Evolutionary conservation across 2,329 filamentous ascomycete species (phyloP), one percentile per base, ranked within the genome.

Genomic region (Teratosphaeria gauchensis): DNA sequence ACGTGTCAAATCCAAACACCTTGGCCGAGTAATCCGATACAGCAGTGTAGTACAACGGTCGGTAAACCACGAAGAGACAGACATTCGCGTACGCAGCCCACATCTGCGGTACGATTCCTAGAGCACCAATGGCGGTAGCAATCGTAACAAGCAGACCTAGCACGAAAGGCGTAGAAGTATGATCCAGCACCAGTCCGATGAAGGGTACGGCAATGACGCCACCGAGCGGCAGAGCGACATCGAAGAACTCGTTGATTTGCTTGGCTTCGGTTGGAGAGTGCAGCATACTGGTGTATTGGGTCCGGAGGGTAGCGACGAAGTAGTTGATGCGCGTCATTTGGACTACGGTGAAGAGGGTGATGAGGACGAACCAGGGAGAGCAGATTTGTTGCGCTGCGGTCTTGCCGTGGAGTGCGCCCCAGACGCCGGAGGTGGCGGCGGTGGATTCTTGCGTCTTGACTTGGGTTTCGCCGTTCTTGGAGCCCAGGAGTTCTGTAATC

Each of bases 1-100:
- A 96, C 0, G 90, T 95, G 61, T 86, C 82, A 75, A 95, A 95
- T n/a, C 91, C 91, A 72, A 96, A 96, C 46, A 96, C 90, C 74
- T 95, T 95, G 59, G 90, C 90, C 11, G 85, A 84, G 71, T 95
- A 95, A 74, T 96, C 91, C 53, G 80, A 92, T 63, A 96, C 89
- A 12, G 90, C 85, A 0, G 90, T 92, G 75, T 96, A 96, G 74
- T 95, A 96, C 33, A 96, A 85, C 0, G 91, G 91, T 0, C 91
- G 84, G 68, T 94, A 90, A 16, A 95, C 73, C 6, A 92, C 89
- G 69, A 96, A 95, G 4, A 95, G 80, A 53, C 80, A 75, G 55
- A 96, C 78, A 65, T 91, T 91, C 14, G 80, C 77, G 66, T 95
- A 95, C 0, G 86, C 89, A 0, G 86, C 84, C 82, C 85, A 87